These are phyloP conservation scores for Fusarium sororula DNA, from an alignment of 2,329 filamentous ascomycete species.

Conservation along the genomic window DNA sequence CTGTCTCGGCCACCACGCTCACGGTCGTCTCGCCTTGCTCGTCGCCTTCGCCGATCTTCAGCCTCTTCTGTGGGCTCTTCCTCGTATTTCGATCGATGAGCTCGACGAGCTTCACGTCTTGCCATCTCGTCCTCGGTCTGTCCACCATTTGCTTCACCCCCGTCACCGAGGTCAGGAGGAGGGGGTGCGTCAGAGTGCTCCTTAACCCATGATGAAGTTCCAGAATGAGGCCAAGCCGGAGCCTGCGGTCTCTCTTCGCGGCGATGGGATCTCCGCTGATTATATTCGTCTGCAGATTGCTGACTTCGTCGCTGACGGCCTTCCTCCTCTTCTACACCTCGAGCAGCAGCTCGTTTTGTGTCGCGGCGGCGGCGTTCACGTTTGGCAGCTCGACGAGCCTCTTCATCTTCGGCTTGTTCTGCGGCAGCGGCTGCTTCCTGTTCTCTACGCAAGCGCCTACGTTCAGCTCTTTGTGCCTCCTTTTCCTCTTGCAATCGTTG, in stretches of 20 bases:
- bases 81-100: conserved; percentile 54
- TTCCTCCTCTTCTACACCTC: conserved; percentile 51
- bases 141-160: conserved; percentile 46
- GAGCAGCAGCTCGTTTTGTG: conserved; percentile 57
- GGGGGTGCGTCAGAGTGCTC: conserved; percentile 70
- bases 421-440: conserved; percentile 56
- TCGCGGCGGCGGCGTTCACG: conserved; percentile 64
- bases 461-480: conserved; percentile 60
- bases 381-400: conserved; percentile 56
- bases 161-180: conserved; percentile 56
- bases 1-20: conserved; percentile 21
- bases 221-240: conserved; percentile 68
- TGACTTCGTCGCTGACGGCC: conserved; percentile 44
- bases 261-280: conserved; percentile 53
- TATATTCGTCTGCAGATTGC: conserved; percentile 55
- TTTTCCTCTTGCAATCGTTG: conserved; percentile 63
- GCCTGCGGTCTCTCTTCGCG: conserved; percentile 46
- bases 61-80: conserved; percentile 54
- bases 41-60: conserved; percentile 56
- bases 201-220: conserved; percentile 73
- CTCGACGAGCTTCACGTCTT: conserved; percentile 58
- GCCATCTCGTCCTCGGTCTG: conserved; percentile 58
- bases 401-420: conserved; percentile 54
- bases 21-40: conserved; percentile 56
- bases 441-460: conserved; percentile 60